A percentile compares a stretch with the other conserved stretches of the same genome.
Conservation (phyloP, 2,329 filamentous ascomycete genomes). For the Hypoxylon sp. region DNA sequence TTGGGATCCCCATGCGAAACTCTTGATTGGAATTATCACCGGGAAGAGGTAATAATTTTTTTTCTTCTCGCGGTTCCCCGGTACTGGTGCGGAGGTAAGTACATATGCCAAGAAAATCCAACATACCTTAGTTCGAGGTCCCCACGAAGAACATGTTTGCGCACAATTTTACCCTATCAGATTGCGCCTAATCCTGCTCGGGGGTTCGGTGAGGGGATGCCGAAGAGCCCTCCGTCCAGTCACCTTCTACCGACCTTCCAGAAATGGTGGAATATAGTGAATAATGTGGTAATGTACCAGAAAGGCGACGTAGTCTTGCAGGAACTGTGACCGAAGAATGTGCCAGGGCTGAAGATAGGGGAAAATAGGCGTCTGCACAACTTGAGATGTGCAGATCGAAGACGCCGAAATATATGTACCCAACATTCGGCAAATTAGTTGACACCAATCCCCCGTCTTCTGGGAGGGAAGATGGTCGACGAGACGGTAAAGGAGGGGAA, state of each 20-base stretch:
- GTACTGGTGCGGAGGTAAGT: slow-evolving; percentile 40
- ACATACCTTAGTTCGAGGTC: slow-evolving; percentile 41
- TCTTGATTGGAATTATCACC: slow-evolving; percentile 43
- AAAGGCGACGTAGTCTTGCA: slow-evolving; percentile 41
- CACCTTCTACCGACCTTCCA: slow-evolving; percentile 51
- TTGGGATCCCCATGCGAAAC: slow-evolving; percentile 29
- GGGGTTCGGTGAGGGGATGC: slow-evolving; percentile 49
- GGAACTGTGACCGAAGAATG: slow-evolving; percentile 43
- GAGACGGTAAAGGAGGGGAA: slow-evolving; percentile 35
- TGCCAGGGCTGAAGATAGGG: slow-evolving; percentile 41
- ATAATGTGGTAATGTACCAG: slow-evolving; percentile 43
- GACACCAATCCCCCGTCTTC: slow-evolving; percentile 35
- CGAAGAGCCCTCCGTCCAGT: slow-evolving; percentile 42
- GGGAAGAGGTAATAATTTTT: slow-evolving; percentile 40
- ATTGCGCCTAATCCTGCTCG: slow-evolving; percentile 43
- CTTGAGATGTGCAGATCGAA: slow-evolving; percentile 43
- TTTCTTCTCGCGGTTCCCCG: slow-evolving; percentile 32
- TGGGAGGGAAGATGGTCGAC: slow-evolving; percentile 17
- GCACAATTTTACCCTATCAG: slow-evolving; percentile 42
- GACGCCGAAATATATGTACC: slow-evolving; percentile 34
- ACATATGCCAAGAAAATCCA: slow-evolving; percentile 35
- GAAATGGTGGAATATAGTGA: slow-evolving; percentile 44
- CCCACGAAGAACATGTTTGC: slow-evolving; percentile 44
- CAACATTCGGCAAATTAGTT: slow-evolving; percentile 39
- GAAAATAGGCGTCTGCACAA: slow-evolving; percentile 35